Evolutionary conservation across 352 stramenopile genomes (phyloP).

Genomic region (Thalassiosira delicatula): DNA sequence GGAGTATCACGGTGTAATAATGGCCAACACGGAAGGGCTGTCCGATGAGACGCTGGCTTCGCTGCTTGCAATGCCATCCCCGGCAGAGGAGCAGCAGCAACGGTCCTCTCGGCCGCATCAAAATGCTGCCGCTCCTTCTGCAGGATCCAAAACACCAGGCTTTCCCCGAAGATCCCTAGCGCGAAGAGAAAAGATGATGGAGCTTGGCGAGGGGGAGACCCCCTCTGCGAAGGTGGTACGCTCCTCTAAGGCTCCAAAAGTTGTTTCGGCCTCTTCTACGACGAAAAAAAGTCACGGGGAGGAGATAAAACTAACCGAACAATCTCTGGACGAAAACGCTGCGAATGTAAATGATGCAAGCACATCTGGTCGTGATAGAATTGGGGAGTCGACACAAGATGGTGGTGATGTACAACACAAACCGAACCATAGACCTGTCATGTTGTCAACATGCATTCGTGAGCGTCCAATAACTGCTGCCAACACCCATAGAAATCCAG

Average conservation of each 20-base stretch:
- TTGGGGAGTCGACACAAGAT: slow-evolving; percentile 1
- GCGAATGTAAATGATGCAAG: neutral
- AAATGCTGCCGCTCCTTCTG: slow-evolving; percentile 11
- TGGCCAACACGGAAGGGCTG: slow-evolving; percentile 81
- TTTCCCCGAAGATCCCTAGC: slow-evolving; percentile 51
- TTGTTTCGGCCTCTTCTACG: slow-evolving; percentile 38
- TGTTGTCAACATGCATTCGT: slow-evolving; percentile 59
- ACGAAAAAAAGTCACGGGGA: slow-evolving; percentile 14
- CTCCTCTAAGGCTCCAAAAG: slow-evolving; percentile 53
- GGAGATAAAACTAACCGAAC: slow-evolving; percentile 16
- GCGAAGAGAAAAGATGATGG: slow-evolving; percentile 70
- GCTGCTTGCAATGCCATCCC: slow-evolving; percentile 55
- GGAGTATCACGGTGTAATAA: no score
- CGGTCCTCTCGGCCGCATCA: neutral
- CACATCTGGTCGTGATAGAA: slow-evolving; percentile 8
- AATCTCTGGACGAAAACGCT: neutral
- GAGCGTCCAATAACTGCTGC: slow-evolving; percentile 38
- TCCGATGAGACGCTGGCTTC: slow-evolving; percentile 72
- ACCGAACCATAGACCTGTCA: slow-evolving; percentile 40
- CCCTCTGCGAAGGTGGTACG: slow-evolving; percentile 74
- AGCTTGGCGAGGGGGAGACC: slow-evolving; percentile 64
- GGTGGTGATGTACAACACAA: neutral
- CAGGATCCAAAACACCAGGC: slow-evolving; percentile 15
- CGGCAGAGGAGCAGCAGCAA: slow-evolving; percentile 31
- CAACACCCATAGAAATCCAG: slow-evolving; percentile 5